phyloP scores from a whole-genome alignment of 768 basidiomycete species.

The Gyrodon lividus region DNA sequence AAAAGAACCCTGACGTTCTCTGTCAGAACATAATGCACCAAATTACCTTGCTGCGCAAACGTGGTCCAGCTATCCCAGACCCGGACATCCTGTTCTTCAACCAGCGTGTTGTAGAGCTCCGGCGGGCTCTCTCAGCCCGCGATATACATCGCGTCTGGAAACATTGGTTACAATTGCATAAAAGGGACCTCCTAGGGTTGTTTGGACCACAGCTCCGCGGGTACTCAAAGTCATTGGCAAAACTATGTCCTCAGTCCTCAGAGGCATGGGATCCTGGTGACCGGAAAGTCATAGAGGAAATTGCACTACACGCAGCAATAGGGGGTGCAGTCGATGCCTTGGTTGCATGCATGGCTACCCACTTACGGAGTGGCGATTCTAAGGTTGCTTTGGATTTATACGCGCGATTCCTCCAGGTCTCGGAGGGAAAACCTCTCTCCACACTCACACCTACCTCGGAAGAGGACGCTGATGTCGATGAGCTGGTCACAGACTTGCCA shows the following conservation, averaged over 20 bases:
- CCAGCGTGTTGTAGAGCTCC: conserved; percentile 37
- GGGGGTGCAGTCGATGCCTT: conserved; percentile 47
- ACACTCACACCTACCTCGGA: conserved; percentile 5
- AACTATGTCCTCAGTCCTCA: conserved; percentile 23
- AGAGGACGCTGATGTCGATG: conserved; percentile 24
- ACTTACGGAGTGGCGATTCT: conserved; percentile 43
- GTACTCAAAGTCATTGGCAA: conserved; percentile 38
- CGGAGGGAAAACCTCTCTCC: conserved; percentile 17
- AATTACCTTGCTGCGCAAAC: conserved; percentile 5
- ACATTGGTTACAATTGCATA: conserved; percentile 45
- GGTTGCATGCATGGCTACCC: conserved; percentile 45
- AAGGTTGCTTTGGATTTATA: conserved; percentile 46
- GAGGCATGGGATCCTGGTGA: conserved; percentile 29
- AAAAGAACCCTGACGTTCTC: conserved; percentile 12
- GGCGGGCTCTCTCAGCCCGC: conserved; percentile 34
- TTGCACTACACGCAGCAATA: conserved; percentile 50
- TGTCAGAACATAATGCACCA: conserved; percentile 28
- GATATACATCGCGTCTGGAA: conserved; percentile 32
- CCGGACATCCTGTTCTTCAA: conserved; percentile 37
- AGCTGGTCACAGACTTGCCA: conserved; percentile 24
- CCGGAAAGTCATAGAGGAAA: conserved; percentile 38
- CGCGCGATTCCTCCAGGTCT: conserved; percentile 32
- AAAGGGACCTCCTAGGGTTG: conserved; percentile 42
- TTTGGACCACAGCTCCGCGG: conserved; percentile 44
- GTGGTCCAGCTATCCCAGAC: conserved; percentile 21